Conservation (phyloP, 2,329 filamentous ascomycete species). For the Pyrenophora graminea region DNA sequence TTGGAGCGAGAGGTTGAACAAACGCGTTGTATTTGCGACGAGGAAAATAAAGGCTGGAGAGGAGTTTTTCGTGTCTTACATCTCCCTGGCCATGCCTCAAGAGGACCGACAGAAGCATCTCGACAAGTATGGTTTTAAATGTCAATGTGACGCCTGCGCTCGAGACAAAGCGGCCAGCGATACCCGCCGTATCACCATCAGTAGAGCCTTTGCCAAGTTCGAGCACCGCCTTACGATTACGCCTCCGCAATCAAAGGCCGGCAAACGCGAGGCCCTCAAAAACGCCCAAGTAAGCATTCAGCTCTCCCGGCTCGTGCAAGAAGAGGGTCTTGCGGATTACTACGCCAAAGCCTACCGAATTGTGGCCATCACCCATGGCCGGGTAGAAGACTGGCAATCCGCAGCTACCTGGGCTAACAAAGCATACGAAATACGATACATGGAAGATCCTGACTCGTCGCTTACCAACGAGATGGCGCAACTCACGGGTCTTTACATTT, state of each 20-base stretch:
- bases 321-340: conserved; percentile 43
- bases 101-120: conserved; percentile 38
- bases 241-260: conserved; percentile 25
- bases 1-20: conserved; percentile 40
- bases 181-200: conserved; percentile 32
- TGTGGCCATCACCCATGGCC: conserved; percentile 37
- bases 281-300: conserved; percentile 35
- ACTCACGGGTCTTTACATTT: conserved; percentile 35
- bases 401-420: conserved; percentile 40
- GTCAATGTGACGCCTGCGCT: conserved; percentile 46
- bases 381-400: conserved; percentile 35
- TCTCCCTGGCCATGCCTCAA: conserved; percentile 39
- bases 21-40: conserved; percentile 43
- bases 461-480: conserved; percentile 37
- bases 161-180: conserved; percentile 33
- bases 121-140: conserved; percentile 44
- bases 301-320: conserved; percentile 37
- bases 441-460: conserved; percentile 34
- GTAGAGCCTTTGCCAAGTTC: conserved; percentile 31
- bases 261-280: conserved; percentile 27
- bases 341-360: conserved; percentile 41
- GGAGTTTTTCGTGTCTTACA: conserved; percentile 48
- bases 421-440: conserved; percentile 34
- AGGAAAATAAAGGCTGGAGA: conserved; percentile 46
- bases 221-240: conserved; percentile 32